Evolutionary conservation across 805 yeast genomes (phyloP).

Genomic region (Tetrapisispora iriomotensis): DNA sequence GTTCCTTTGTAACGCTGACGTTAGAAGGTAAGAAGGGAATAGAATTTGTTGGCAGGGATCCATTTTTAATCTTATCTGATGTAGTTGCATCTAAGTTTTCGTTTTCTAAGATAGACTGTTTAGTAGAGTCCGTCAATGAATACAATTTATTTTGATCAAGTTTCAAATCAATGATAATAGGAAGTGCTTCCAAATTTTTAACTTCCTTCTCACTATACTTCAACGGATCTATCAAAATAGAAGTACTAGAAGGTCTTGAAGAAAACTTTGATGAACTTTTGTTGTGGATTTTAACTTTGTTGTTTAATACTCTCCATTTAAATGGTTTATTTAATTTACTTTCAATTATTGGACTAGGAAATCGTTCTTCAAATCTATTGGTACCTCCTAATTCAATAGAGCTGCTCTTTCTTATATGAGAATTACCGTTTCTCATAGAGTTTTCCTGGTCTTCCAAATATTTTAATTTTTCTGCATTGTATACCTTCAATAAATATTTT

Average conservation of each 20-base stretch:
- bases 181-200: conserved; percentile 15
- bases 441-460: neutral
- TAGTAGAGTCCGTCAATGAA: neutral
- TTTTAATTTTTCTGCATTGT: conserved; percentile 4
- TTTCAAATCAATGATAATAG: conserved; percentile 8
- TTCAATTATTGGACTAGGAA: no score
- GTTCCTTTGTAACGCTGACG: neutral
- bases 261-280: no score
- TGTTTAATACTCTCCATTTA: neutral
- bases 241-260: neutral
- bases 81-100: neutral
- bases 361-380: neutral
- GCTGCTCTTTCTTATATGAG: neutral
- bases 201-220: conserved; percentile 19
- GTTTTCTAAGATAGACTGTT: no score
- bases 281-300: no score
- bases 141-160: neutral
- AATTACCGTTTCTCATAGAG: neutral
- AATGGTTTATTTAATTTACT: neutral
- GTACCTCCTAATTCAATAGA: neutral
- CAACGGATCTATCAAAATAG: conserved; percentile 3
- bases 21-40: neutral
- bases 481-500: conserved; percentile 5
- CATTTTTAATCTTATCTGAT: neutral
- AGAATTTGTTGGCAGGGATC: neutral